Percentiles rank a stretch among this genome's conserved stretches.
Conservation (phyloP, 192 early-diverging fungal species). For the Backusella luteola region DNA sequence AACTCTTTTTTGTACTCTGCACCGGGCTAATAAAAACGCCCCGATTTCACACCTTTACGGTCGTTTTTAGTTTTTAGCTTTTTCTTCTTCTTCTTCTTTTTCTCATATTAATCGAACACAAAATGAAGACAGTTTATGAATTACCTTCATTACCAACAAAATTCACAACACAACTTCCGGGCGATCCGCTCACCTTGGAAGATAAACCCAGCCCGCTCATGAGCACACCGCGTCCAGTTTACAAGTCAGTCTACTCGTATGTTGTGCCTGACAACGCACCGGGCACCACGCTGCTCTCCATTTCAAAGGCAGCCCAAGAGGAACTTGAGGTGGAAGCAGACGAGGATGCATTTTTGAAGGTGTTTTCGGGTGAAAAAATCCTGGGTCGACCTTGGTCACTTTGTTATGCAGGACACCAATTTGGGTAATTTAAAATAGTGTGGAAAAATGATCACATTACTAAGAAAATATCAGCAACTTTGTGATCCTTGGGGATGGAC, state of each 20-base stretch:
- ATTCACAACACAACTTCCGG: constrained; percentile 6
- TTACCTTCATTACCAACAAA: constrained; percentile 6
- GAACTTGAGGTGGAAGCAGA: constrained; percentile 30
- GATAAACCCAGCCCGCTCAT: neutral
- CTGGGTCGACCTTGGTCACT: constrained; percentile 63
- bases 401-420: constrained; percentile 75
- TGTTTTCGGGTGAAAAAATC: constrained; percentile 42
- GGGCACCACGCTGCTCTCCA: constrained; percentile 20
- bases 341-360: constrained; percentile 23
- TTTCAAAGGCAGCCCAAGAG: constrained; percentile 31
- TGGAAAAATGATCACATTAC: neutral
- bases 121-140: neutral
- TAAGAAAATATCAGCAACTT: constrained; percentile 41
- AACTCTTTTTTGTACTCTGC: no score
- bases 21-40: no score
- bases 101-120: neutral
- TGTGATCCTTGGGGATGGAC: constrained; percentile 82
- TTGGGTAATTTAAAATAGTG: constrained; percentile 37
- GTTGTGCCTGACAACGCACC: constrained; percentile 42
- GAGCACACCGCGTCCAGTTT: constrained; percentile 23
- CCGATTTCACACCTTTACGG: no score
- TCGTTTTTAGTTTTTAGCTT: neutral
- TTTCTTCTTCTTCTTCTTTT: neutral
- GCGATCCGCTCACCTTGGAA: neutral
- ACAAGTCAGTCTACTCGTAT: constrained; percentile 40